Conservation (phyloP, 768 basidiomycete species). For the Royoungia palumana region DNA sequence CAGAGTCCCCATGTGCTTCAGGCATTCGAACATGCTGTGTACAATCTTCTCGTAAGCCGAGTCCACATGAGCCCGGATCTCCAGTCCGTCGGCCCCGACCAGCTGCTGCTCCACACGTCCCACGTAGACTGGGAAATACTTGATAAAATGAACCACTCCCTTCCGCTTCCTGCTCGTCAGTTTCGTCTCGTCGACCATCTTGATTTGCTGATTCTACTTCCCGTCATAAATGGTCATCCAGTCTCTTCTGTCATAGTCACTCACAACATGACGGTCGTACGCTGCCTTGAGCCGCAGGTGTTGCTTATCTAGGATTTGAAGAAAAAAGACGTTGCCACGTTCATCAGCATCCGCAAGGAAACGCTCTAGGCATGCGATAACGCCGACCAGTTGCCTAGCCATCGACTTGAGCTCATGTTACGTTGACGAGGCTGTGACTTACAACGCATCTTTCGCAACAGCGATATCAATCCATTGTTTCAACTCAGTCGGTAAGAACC, state of each 20-base stretch:
- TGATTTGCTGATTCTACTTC: conserved; percentile 77
- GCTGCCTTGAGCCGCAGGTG: conserved; percentile 70
- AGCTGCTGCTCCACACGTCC: conserved; percentile 82
- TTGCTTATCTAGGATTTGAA: conserved; percentile 78
- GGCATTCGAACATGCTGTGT: conserved; percentile 84
- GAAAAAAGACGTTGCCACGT: conserved; percentile 67
- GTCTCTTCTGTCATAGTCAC: conserved; percentile 16
- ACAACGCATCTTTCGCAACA: conserved; percentile 75
- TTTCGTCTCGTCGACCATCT: conserved; percentile 86
- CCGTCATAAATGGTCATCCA: not conserved
- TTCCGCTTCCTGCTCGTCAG: conserved; percentile 88
- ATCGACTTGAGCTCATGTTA: conserved; percentile 3
- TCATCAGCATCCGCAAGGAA: conserved; percentile 77
- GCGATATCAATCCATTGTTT: conserved; percentile 83
- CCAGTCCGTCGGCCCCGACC: conserved; percentile 68
- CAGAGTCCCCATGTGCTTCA: conserved; percentile 96
- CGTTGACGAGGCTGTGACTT: conserved; percentile 5
- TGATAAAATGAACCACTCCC: conserved; percentile 89
- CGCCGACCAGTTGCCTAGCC: conserved; percentile 77
- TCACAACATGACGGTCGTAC: conserved; percentile 74
- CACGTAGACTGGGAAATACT: conserved; percentile 88
- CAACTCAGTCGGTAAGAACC: conserved; percentile 81
- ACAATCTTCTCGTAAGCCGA: conserved; percentile 85
- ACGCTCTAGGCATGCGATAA: conserved; percentile 75
- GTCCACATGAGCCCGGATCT: conserved; percentile 76